These are phyloP conservation scores for Catenaria anguillulae DNA, from an alignment of 371 early-diverging fungal genomes.

Conservation along the genomic window DNA sequence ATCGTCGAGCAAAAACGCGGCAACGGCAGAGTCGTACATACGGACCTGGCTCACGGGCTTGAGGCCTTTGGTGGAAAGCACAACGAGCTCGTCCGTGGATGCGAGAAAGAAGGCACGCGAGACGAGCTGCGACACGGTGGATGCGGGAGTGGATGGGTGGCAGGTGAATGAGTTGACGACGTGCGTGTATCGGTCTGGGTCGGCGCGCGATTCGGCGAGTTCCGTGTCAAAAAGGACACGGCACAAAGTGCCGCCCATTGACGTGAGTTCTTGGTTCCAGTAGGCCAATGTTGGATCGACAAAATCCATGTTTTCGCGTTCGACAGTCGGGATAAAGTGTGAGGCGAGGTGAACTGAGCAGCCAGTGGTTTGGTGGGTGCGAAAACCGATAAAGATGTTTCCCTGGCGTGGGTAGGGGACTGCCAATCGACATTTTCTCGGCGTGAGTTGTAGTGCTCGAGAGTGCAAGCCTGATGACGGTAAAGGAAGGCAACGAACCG, in stretches of 20 bases:
- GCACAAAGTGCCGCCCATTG: constrained; percentile 53
- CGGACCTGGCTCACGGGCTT: constrained; percentile 34
- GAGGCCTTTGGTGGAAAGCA: constrained; percentile 56
- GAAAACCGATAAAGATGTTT: constrained; percentile 75
- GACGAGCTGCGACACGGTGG: constrained; percentile 42
- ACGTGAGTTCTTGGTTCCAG: constrained; percentile 72
- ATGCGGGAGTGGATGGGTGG: constrained; percentile 54
- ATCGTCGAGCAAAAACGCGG: neutral
- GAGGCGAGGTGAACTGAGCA: constrained; percentile 66
- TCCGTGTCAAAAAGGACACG: constrained; percentile 67
- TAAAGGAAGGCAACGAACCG: constrained; percentile 47
- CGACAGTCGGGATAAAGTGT: constrained; percentile 65
- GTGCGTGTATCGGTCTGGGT: constrained; percentile 10
- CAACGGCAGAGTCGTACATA: constrained; percentile 18
- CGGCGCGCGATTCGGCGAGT: constrained; percentile 18
- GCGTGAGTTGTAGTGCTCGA: too few relatives aligned
- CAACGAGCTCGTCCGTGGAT: constrained; percentile 28
- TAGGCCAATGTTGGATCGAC: constrained; percentile 62
- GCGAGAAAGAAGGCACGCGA: constrained; percentile 38
- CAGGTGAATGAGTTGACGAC: constrained; percentile 31
- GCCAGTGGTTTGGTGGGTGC: constrained; percentile 83
- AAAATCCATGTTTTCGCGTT: constrained; percentile 81
- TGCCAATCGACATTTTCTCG: too few relatives aligned
- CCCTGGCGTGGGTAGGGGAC: constrained; percentile 51
- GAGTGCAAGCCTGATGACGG: too few relatives aligned